Evolutionary conservation across 371 early-diverging fungal genomes (phyloP).

Genomic region (Mortierella sp.): DNA sequence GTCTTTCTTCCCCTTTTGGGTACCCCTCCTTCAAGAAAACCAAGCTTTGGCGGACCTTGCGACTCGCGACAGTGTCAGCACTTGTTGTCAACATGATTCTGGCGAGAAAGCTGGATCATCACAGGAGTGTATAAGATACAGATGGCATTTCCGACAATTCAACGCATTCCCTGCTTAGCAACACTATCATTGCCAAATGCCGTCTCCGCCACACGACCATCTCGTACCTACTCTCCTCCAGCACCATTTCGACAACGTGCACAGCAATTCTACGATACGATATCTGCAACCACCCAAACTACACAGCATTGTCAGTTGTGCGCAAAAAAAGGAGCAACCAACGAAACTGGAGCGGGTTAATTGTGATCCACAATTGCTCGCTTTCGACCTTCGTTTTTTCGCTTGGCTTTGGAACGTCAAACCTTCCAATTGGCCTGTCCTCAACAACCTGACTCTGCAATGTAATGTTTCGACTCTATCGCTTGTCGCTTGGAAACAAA

Average conservation of each 20-base stretch:
- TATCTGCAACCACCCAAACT: not conserved
- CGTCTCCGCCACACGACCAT: too few relatives aligned
- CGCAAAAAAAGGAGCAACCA: constrained; percentile 30
- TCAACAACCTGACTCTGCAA: constrained; percentile 53
- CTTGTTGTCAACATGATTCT: too few relatives aligned
- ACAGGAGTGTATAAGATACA: too few relatives aligned
- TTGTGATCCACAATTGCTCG: constrained; percentile 4
- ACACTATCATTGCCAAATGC: too few relatives aligned
- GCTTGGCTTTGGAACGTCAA: constrained; percentile 29
- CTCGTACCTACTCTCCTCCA: too few relatives aligned
- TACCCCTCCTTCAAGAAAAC: constrained; percentile 8
- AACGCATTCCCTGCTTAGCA: too few relatives aligned
- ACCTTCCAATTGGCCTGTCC: constrained; percentile 30
- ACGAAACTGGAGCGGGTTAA: constrained; percentile 10
- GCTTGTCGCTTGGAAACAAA: not conserved
- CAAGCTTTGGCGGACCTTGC: not conserved
- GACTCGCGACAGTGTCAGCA: too few relatives aligned
- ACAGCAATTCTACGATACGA: constrained; percentile 1
- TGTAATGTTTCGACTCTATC: constrained; percentile 47
- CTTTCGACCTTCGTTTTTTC: constrained; percentile 19
- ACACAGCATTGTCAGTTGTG: constrained; percentile 44
- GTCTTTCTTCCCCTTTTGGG: constrained; percentile 12
- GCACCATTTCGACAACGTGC: not conserved
- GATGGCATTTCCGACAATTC: too few relatives aligned
- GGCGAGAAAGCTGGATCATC: too few relatives aligned